Evolutionary conservation across 2,329 filamentous ascomycete genomes (phyloP), one percentile per base, ranked within the genome.

Genomic region (Elsinoe perseae): DNA sequence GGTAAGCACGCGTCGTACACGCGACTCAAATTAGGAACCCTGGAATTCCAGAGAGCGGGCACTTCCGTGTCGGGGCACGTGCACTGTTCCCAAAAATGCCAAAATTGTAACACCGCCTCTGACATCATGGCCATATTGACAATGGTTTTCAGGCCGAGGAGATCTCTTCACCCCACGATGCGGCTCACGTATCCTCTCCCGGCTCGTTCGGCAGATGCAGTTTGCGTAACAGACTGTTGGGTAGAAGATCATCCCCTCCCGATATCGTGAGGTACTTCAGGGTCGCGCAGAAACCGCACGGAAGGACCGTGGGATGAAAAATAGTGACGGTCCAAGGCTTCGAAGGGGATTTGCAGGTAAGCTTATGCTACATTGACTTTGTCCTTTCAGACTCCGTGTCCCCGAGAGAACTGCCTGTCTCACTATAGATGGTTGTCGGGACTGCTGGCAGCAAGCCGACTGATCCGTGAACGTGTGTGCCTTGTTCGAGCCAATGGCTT

Each of bases 301-400:
- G 40, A 43, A 43, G 40, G 40, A 20, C 18, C n/a, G 8, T 43
- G 40, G 40, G 40, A 43, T 34, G 48, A 34, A 16, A 8, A 36
- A 23, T 16, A 9, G 48, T 52, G 48, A 34, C 30, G 48, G 9
- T 36, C 18, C 28, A 36, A 52, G 10, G 25, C 48, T 34, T 36
- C 36, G 27, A 8, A 20, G 27, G 23, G 40, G 40, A 21, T 18
- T 3, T 34, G 5, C 8, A 36, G 16, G 48, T 36, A 52, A 52
- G 48, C 48, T 52, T 52, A 52, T 52, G 28, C 48, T 36, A 36
- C 48, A 52, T 36, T 52, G 25, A 52, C 48, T 52, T 52, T 52
- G 44, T 50, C 23, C 1, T 23, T 50, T 50, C 25, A n/a, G 28
- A 18, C 44, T 9, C 23, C 25, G 23, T 32, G 9, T 52, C 30